phyloP scores from a whole-genome alignment of 441 rosid genomes.

The Pelargonium fulgidum region DNA sequence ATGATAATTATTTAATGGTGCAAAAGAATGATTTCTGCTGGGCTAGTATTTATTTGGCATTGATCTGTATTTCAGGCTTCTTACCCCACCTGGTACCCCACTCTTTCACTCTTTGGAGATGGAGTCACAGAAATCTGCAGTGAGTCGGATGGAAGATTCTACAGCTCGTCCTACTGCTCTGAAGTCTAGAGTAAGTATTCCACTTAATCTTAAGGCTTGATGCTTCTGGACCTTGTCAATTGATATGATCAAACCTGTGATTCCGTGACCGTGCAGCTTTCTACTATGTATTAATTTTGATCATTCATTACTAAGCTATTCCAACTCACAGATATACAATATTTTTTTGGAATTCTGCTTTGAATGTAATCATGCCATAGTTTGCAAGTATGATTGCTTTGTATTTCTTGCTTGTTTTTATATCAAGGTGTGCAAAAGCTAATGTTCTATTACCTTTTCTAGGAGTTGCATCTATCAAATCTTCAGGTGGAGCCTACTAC shows the following conservation, averaged over 20 bases:
- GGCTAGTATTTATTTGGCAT: constrained; percentile 18
- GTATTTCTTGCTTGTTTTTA: constrained; percentile 5
- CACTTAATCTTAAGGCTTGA: constrained; percentile 12
- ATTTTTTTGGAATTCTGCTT: background rate
- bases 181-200: constrained; percentile 53
- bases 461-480: constrained; percentile 52
- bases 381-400: constrained; percentile 10
- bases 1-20: background rate
- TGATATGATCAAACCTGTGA: too few relatives aligned
- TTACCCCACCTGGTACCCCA: constrained; percentile 69
- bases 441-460: constrained; percentile 13
- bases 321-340: background rate
- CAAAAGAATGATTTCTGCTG: constrained; percentile 12
- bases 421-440: constrained; percentile 20
- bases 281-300: too few relatives aligned
- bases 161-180: constrained; percentile 44
- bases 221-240: constrained; percentile 14
- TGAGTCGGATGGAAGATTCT: constrained; percentile 36
- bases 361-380: background rate
- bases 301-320: too few relatives aligned
- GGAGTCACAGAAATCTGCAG: constrained; percentile 37
- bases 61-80: constrained; percentile 54
- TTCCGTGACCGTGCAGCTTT: too few relatives aligned
- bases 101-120: constrained; percentile 45
- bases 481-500: constrained; percentile 42